Percentiles rank a stretch among this genome's conserved stretches.
phyloP scores from a whole-genome alignment of 805 yeast genomes.

The Zygotorulaspora florentina region DNA sequence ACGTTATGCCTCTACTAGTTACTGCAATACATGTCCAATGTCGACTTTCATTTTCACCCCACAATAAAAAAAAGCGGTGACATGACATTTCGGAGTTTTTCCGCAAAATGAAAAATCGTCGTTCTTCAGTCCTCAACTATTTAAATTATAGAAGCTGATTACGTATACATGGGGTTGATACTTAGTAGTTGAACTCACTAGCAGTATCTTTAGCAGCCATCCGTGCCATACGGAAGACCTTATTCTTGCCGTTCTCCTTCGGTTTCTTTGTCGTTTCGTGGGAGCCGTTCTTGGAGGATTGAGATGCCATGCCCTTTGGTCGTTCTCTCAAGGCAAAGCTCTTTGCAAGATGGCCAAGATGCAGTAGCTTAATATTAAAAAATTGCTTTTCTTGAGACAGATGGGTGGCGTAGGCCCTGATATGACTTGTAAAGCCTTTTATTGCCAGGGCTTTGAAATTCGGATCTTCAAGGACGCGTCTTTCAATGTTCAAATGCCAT shows the following conservation, averaged over 20 bases:
- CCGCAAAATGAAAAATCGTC: too few species aligned
- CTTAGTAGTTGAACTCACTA: slow-evolving; percentile 64
- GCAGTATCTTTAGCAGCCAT: slow-evolving; percentile 58
- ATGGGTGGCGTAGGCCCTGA: slow-evolving; percentile 96
- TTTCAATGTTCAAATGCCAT: slow-evolving; percentile 87
- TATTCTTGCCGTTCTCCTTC: slow-evolving; percentile 52
- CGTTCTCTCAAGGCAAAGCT: slow-evolving; percentile 92
- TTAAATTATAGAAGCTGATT: neutral
- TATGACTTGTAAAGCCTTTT: slow-evolving; percentile 80
- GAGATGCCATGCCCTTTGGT: slow-evolving; percentile 70
- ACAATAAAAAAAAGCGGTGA: neutral
- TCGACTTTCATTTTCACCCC: neutral
- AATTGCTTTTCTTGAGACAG: slow-evolving; percentile 69
- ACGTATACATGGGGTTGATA: neutral
- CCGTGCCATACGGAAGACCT: slow-evolving; percentile 72
- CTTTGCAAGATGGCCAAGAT: slow-evolving; percentile 94
- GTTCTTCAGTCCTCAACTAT: neutral
- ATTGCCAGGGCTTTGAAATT: slow-evolving; percentile 60
- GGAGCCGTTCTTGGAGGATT: slow-evolving; percentile 23
- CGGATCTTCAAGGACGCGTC: slow-evolving; percentile 75
- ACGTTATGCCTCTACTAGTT: too few species aligned
- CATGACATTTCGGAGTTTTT: neutral
- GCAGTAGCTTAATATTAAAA: slow-evolving; percentile 78
- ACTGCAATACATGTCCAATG: too few species aligned
- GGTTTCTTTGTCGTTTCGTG: slow-evolving; percentile 11